A percentile compares a stretch with the other conserved stretches of the same genome.
Evolutionary conservation across 306 rosid genomes (phyloP).

Genomic region (Prunus kanzakura): DNA sequence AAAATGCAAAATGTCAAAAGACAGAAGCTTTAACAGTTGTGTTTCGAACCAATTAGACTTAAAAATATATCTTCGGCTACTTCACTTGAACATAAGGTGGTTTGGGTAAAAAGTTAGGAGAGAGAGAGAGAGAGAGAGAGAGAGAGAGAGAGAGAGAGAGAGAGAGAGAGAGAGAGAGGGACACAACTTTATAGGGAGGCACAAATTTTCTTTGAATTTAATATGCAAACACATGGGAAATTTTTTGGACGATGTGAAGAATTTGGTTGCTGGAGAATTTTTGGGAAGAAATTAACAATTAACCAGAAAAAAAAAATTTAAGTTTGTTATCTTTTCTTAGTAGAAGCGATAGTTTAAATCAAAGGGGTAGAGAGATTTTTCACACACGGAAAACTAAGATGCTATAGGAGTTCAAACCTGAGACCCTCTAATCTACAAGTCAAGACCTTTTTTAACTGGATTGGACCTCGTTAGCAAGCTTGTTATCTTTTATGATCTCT

Average conservation of each 20-base stretch:
- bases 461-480: too few relatives aligned
- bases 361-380: fast-evolving
- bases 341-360: too few relatives aligned
- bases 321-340: background rate
- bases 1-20: slow-evolving; percentile 38
- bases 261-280: slow-evolving; percentile 20
- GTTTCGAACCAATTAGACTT: slow-evolving; percentile 14
- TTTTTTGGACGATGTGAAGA: slow-evolving; percentile 22
- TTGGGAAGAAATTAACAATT: slow-evolving; percentile 16
- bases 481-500: too few relatives aligned
- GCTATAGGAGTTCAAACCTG: fast-evolving
- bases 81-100: slow-evolving; percentile 11
- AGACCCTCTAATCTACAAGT: too few relatives aligned
- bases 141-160: background rate
- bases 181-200: slow-evolving; percentile 40
- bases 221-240: slow-evolving; percentile 20
- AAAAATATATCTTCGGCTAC: background rate
- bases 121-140: background rate
- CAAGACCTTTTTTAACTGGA: too few relatives aligned
- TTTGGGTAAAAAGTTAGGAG: slow-evolving; percentile 13
- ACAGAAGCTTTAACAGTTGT: slow-evolving; percentile 29
- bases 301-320: background rate
- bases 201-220: slow-evolving; percentile 16
- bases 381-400: too few relatives aligned
- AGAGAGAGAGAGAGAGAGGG: background rate